These are phyloP conservation scores for Kwoniella heveanensis DNA, from an alignment of 768 basidiomycete genomes.

Conservation along the genomic window DNA sequence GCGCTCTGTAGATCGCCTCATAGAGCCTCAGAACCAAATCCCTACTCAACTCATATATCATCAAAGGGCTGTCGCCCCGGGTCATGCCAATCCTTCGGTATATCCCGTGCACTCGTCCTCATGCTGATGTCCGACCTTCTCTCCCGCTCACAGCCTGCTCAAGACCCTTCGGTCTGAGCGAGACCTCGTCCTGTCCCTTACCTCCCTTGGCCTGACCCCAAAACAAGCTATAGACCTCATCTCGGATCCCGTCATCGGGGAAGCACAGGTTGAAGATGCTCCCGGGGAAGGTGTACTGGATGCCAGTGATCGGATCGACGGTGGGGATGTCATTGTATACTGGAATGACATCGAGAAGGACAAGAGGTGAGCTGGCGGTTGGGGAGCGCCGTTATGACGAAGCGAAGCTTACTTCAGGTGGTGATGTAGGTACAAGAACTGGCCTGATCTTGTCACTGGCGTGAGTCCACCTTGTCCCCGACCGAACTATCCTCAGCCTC, in stretches of 20 bases:
- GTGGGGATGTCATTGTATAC: slow-evolving; percentile 72
- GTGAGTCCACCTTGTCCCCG: slow-evolving; percentile 11
- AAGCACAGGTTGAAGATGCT: slow-evolving; percentile 61
- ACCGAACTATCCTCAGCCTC: not conserved
- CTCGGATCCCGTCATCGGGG: slow-evolving; percentile 65
- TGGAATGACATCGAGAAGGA: slow-evolving; percentile 93
- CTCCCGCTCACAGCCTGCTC: slow-evolving; percentile 61
- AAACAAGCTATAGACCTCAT: slow-evolving; percentile 72
- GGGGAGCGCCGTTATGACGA: not conserved
- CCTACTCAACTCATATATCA: no score
- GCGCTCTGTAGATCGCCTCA: not conserved
- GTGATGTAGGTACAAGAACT: slow-evolving; percentile 56
- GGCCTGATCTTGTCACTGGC: slow-evolving; percentile 29
- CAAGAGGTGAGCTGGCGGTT: slow-evolving; percentile 54
- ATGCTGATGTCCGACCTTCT: not conserved
- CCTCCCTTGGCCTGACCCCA: slow-evolving; percentile 65
- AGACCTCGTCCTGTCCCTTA: slow-evolving; percentile 64
- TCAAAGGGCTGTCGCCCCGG: no score
- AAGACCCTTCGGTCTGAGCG: slow-evolving; percentile 75
- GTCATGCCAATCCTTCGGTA: no score
- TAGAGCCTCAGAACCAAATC: no score
- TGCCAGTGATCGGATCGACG: slow-evolving; percentile 82
- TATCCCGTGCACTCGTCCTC: no score
- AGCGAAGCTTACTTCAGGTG: slow-evolving; percentile 5
- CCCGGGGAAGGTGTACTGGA: slow-evolving; percentile 79